Evolutionary conservation across 169 alveolate genomes (phyloP), one percentile per base, ranked within the genome.

Genomic region (Babesia sp.): DNA sequence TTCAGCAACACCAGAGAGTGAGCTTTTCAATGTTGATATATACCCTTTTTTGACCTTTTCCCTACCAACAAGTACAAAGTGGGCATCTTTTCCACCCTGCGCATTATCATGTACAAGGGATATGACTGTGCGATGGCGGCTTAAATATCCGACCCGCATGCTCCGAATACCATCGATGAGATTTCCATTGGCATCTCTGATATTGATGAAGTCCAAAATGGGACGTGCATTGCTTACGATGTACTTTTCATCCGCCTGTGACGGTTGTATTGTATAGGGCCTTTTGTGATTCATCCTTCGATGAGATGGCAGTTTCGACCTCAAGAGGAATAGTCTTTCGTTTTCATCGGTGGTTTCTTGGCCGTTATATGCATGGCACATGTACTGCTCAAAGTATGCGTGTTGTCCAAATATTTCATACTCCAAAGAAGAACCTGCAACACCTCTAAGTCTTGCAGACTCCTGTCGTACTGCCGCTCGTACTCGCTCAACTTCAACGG

Each of bases 1-100:
- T 39, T 79, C 83, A 24, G 33, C 59, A 9, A 79, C 33, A 18
- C 71, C 67, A 1, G 54, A 33, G 51, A 75, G 50, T 14, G 26
- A 58, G 26, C 28, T 53, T 12, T 16, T 28, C 57, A 48, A 48
- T 41, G 50, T 41, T 12, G 11, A 12, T 41, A 16, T 41, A 11
- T 16, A 12, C 50, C 50, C 50, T 16, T 16, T 11, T 16, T 16
- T 41, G 50, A 12, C 11, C 16, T 41, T 41, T 11, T 41, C 16
- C 50, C 50, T n/a, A 29, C 55, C 70, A 31, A 59, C 34, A 26
- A 18, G 39, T 16, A 63, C 9, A 57, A 63, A 63, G 18, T 55
- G 9, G 14, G 18, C 37, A 7, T 1, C 42, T 36, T 57, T 57
- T 0, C 67, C 67, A 4, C 31, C 16, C 26, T 6, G n/a, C 26